phyloP scores from a whole-genome alignment of 495 filamentous ascomycete genomes.

The Cryomyces minteri region DNA sequence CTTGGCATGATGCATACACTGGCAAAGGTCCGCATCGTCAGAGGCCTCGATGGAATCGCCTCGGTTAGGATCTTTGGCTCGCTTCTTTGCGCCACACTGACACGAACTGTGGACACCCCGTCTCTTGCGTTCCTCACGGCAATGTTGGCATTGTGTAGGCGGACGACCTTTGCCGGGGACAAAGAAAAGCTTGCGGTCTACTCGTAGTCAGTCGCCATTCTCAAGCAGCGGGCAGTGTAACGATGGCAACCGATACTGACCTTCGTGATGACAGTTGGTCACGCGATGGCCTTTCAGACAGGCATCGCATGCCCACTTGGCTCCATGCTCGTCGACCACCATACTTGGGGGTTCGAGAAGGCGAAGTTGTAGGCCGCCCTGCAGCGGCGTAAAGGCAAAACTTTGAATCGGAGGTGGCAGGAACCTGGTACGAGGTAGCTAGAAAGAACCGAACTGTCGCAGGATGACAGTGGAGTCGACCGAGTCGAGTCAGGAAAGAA shows the following conservation, averaged over 20 bases:
- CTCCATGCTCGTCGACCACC: constrained; percentile 10
- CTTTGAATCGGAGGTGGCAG: no score
- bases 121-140: constrained; percentile 91
- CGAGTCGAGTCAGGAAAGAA: no score
- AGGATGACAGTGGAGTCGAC: no score
- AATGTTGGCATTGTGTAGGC: constrained; percentile 96
- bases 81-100: constrained; percentile 78
- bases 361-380: no score
- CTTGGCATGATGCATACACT: constrained; percentile 78
- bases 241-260: constrained; percentile 6
- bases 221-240: not conserved
- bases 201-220: not conserved
- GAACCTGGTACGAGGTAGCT: no score
- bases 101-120: constrained; percentile 90
- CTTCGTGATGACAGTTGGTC: constrained; percentile 22
- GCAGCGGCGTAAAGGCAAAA: no score
- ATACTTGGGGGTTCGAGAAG: not conserved
- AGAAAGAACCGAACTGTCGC: no score
- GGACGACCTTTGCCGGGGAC: constrained; percentile 99
- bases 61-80: not conserved
- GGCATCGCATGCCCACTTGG: constrained; percentile 23
- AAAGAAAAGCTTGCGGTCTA: constrained; percentile 82
- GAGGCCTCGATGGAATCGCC: constrained; percentile 29
- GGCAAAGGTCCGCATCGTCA: constrained; percentile 21
- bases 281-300: constrained; percentile 26